phyloP scores from a whole-genome alignment of 768 basidiomycete genomes.

The Suillus paluster region DNA sequence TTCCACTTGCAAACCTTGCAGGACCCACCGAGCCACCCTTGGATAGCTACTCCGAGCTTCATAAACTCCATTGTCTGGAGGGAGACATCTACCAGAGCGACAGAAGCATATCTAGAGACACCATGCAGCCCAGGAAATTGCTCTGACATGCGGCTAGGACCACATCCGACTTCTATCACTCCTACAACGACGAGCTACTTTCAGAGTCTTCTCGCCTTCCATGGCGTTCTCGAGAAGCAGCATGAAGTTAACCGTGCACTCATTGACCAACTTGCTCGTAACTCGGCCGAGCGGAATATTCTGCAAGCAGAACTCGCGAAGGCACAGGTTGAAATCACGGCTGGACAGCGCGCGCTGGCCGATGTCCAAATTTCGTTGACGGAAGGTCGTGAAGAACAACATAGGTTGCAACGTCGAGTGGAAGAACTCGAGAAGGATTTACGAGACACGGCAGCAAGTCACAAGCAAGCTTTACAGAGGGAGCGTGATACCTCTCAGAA shows the following conservation, averaged over 20 bases:
- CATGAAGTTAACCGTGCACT: slow-evolving; percentile 22
- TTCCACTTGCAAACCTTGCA: slow-evolving; percentile 18
- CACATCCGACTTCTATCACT: slow-evolving; percentile 41
- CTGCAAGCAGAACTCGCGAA: slow-evolving; percentile 47
- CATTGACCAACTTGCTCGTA: slow-evolving; percentile 43
- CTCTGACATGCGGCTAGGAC: slow-evolving; percentile 24
- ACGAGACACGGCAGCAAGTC: slow-evolving; percentile 35
- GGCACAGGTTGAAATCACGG: slow-evolving; percentile 42
- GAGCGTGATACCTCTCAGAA: slow-evolving; percentile 52
- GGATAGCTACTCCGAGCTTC: slow-evolving; percentile 4
- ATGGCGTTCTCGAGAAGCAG: slow-evolving; percentile 19
- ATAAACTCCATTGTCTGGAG: slow-evolving; percentile 18
- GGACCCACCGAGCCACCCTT: slow-evolving; percentile 9
- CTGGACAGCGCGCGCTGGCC: slow-evolving; percentile 23
- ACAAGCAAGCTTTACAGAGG: slow-evolving; percentile 45
- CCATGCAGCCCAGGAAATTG: slow-evolving; percentile 11
- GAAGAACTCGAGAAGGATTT: slow-evolving; percentile 31
- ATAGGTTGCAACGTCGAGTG: slow-evolving; percentile 31
- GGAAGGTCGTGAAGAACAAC: slow-evolving; percentile 22
- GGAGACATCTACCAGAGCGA: slow-evolving; percentile 18
- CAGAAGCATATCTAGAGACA: slow-evolving; percentile 19
- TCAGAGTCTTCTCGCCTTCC: slow-evolving; percentile 14
- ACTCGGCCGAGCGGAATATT: slow-evolving; percentile 46
- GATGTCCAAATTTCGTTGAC: slow-evolving; percentile 25
- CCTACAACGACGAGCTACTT: slow-evolving; percentile 40